phyloP scores from a whole-genome alignment of 2,329 filamentous ascomycete genomes.

The Orbilia ellipsospora region DNA sequence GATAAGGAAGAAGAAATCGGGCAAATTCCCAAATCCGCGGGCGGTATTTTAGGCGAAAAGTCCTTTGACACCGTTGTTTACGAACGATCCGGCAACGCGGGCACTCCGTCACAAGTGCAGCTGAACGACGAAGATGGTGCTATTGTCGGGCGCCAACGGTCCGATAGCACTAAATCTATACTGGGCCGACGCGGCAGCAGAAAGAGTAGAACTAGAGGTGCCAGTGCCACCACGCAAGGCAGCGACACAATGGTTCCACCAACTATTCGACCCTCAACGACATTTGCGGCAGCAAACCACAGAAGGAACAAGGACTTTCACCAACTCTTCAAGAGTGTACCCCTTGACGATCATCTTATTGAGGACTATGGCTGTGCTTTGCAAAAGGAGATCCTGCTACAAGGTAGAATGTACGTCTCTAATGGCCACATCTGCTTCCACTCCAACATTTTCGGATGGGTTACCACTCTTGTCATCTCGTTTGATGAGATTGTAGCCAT shows the following conservation, averaged over 20 bases:
- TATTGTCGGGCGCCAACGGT: conserved; percentile 27
- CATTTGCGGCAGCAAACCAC: conserved; percentile 95
- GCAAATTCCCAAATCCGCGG: conserved; percentile 45
- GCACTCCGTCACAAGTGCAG: conserved; percentile 30
- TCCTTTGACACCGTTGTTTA: conserved; percentile 51
- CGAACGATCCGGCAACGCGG: conserved; percentile 2
- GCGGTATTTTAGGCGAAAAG: conserved; percentile 36
- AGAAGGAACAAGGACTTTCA: conserved; percentile 98
- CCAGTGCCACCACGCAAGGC: conserved; percentile 67
- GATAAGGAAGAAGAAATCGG: conserved; percentile 53
- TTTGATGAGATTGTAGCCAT: conserved; percentile 98
- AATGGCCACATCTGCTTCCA: conserved; percentile 98
- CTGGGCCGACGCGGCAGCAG: conserved; percentile 69
- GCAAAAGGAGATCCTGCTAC: conserved; percentile 93
- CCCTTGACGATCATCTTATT: conserved; percentile 96
- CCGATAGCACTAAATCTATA: conserved; percentile 38
- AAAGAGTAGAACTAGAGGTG: conserved; percentile 85
- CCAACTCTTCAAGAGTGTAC: conserved; percentile 90
- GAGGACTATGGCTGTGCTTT: conserved; percentile 98
- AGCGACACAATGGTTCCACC: conserved; percentile 25
- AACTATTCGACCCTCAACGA: conserved; percentile 70
- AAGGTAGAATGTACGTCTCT: conserved; percentile 93
- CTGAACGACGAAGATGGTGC: conserved; percentile 25
- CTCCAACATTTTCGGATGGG: conserved; percentile 98
- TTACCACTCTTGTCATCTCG: conserved; percentile 95